Evolutionary conservation across 169 alveolate genomes (phyloP).

Genomic region (Cryptosporidium muris): DNA sequence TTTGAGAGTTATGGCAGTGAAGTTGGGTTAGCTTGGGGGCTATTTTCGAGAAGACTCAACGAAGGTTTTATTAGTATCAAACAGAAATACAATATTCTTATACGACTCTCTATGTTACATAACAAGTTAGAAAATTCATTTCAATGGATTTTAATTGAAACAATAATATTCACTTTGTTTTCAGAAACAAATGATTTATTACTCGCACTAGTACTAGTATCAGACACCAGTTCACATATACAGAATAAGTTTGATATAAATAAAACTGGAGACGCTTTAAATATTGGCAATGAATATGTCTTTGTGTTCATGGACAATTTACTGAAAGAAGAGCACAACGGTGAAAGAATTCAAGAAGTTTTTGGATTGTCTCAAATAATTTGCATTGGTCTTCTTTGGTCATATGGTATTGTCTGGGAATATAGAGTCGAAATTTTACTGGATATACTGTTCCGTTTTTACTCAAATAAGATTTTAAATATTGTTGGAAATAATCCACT

Average conservation of each 20-base stretch:
- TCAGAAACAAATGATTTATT: constrained; percentile 55
- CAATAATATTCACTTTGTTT: constrained; percentile 4
- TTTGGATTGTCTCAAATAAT: constrained; percentile 10
- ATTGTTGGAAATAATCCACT: too few species aligned
- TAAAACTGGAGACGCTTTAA: constrained; percentile 16
- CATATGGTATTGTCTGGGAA: constrained; percentile 33
- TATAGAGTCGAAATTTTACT: constrained; percentile 27
- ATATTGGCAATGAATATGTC: constrained; percentile 27
- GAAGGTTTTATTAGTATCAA: constrained; percentile 19
- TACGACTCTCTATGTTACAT: not conserved
- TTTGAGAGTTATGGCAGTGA: constrained; percentile 32
- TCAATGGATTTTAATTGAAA: constrained; percentile 19
- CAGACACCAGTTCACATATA: constrained; percentile 30
- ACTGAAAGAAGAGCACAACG: constrained; percentile 2
- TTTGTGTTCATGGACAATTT: not conserved
- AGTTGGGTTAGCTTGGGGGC: constrained; percentile 38
- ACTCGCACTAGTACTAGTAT: constrained; percentile 7
- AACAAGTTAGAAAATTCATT: not conserved
- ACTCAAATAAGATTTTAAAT: not conserved
- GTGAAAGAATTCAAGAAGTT: constrained; percentile 1
- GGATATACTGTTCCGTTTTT: constrained; percentile 44
- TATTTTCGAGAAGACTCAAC: constrained; percentile 3
- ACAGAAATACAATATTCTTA: constrained; percentile 37
- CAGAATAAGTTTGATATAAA: constrained; percentile 5
- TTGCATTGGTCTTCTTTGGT: constrained; percentile 23